Base-by-base conservation (phyloP, 2,329 filamentous ascomycete genomes). In the Aspergillus chevalieri region DNA sequence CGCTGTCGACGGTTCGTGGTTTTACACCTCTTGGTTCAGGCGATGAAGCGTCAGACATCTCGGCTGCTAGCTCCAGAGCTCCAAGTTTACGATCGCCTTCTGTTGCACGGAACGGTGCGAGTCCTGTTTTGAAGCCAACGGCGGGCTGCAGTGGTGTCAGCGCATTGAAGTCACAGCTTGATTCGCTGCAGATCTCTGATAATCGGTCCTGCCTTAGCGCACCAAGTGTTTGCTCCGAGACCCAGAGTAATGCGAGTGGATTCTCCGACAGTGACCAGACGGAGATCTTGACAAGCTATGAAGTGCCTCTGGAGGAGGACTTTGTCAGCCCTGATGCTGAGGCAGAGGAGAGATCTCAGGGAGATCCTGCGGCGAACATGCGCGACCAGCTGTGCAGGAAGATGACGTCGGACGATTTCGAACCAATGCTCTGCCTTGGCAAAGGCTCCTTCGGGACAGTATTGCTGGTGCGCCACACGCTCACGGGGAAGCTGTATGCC, bases 381-480 rank as follows among this genome's bases (percentile, higher is more conserved):
- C 77, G 61, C 66, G 76, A 70, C 54, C 67, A 77, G 33, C 59
- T 81, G 41, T 74, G 75, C 53, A 83, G 87, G 56, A 97, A 98
- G 75, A 96, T 97, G 86, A 86, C 85, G 7, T 85, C 90, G 2
- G 82, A 85, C 9, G 93, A 98, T 67, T 98, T 98, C 66, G 86
- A 95, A 62, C 83, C 87, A 9, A 74, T 98, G 46, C 87, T 89
- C 45, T 97, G 92, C 68, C 84, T 98, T 19, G 94, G 94, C 49
- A 97, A 97, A 67, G 93, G 93, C 44, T 90, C 93, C 12, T 98
- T 93, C 66, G 93, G 93, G 33, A 98, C 92, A 0, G 94, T 98
- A 9, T 75, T 95, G 43, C 79, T 98, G 24, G 94, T 98, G 53
- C 93, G 91, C 72, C 92, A 98, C 73, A 83, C 83, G 46, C 75